phyloP scores from a whole-genome alignment of 352 stramenopile genomes.

The Globisporangium acanthophoron region DNA sequence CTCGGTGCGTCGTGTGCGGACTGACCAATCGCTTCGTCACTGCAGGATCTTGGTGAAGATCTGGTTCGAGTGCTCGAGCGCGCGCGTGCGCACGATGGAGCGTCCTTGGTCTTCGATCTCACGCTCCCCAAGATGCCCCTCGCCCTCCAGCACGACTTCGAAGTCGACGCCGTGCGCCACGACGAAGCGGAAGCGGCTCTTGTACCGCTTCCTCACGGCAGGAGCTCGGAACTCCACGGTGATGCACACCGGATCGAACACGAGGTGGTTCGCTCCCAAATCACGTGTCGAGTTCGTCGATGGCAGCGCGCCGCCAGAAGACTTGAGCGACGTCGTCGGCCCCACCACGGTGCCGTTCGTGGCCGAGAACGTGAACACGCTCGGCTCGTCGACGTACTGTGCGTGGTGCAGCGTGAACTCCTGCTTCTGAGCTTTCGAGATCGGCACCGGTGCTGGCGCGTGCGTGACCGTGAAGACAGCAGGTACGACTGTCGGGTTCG shows the following conservation, averaged over 20 bases:
- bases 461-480: constrained; percentile 52
- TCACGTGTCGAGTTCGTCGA: constrained; percentile 31
- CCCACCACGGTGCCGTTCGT: constrained; percentile 36
- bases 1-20: background rate
- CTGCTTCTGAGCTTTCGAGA: constrained; percentile 53
- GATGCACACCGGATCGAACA: constrained; percentile 42
- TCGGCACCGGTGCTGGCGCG: constrained; percentile 36
- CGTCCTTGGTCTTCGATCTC: constrained; percentile 44
- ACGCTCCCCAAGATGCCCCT: constrained; percentile 53
- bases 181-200: constrained; percentile 61
- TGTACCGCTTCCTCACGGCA: constrained; percentile 33
- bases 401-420: constrained; percentile 47
- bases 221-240: constrained; percentile 44
- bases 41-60: constrained; percentile 37
- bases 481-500: constrained; percentile 60
- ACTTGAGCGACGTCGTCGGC: constrained; percentile 53
- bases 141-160: constrained; percentile 67
- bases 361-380: constrained; percentile 52
- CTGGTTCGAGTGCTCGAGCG: constrained; percentile 43
- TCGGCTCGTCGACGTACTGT: constrained; percentile 48
- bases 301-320: constrained; percentile 36
- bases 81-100: constrained; percentile 26
- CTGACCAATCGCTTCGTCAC: background rate
- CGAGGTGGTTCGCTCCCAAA: constrained; percentile 21
- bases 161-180: constrained; percentile 56